phyloP scores from a whole-genome alignment of 345 rosid genomes.

The Adansonia digitata region DNA sequence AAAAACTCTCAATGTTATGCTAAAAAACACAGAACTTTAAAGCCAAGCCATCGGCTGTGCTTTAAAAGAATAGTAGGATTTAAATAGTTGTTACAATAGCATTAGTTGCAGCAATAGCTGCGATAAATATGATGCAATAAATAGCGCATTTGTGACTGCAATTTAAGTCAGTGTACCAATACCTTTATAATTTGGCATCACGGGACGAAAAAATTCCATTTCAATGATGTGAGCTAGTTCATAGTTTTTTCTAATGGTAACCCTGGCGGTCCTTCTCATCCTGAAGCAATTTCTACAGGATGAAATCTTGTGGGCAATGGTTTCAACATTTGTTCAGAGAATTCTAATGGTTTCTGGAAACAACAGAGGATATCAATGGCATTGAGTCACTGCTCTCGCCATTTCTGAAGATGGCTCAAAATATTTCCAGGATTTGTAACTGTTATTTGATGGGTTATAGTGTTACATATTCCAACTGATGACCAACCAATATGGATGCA shows the following conservation, averaged over 20 bases:
- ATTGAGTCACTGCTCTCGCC: neutral
- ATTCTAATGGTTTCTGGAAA: neutral
- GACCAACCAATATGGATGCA: neutral
- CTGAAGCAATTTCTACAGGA: neutral
- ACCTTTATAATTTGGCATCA: neutral
- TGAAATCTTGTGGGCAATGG: neutral
- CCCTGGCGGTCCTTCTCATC: neutral
- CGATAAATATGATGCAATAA: too few species aligned
- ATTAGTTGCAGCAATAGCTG: too few species aligned
- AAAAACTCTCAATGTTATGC: too few species aligned
- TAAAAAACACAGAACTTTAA: too few species aligned
- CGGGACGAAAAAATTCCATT: neutral
- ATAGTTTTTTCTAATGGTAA: neutral
- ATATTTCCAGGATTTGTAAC: neutral
- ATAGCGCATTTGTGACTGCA: too few species aligned
- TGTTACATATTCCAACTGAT: neutral
- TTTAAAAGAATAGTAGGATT: too few species aligned
- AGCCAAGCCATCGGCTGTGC: too few species aligned
- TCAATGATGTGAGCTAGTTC: neutral
- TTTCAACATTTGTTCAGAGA: neutral
- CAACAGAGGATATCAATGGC: neutral
- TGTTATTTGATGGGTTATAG: neutral
- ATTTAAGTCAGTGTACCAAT: too few species aligned
- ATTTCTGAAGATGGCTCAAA: neutral
- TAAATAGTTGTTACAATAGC: too few species aligned